Evolutionary conservation across 495 filamentous ascomycete species (phyloP).

Genomic region (Physcia stellaris): DNA sequence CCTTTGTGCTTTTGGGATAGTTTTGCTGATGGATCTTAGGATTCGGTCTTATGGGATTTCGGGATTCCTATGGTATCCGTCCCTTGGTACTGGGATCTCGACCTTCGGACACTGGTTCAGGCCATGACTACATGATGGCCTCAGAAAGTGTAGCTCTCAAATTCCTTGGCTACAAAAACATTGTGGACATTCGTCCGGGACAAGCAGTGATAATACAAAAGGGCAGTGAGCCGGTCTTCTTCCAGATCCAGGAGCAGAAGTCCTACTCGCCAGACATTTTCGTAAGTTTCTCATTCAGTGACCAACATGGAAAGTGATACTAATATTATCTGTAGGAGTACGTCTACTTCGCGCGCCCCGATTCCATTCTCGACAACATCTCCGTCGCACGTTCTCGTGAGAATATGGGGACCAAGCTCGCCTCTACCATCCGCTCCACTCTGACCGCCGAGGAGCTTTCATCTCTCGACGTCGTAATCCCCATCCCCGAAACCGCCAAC

Average conservation of each 20-base stretch:
- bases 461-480: slow-evolving; percentile 84
- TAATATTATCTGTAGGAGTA: slow-evolving; percentile 1
- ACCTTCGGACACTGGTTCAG: slow-evolving; percentile 48
- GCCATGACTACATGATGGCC: slow-evolving; percentile 90
- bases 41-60: slow-evolving; percentile 81
- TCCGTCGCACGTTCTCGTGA: slow-evolving; percentile 78
- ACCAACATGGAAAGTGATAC: background rate
- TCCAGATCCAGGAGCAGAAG: slow-evolving; percentile 57
- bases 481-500: slow-evolving; percentile 77
- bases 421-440: slow-evolving; percentile 57
- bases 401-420: slow-evolving; percentile 84
- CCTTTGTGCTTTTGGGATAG: background rate
- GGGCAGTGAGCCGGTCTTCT: slow-evolving; percentile 48
- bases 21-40: slow-evolving; percentile 26
- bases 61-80: slow-evolving; percentile 81
- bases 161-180: slow-evolving; percentile 70
- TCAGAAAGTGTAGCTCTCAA: slow-evolving; percentile 90
- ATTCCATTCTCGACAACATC: slow-evolving; percentile 86
- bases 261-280: slow-evolving; percentile 89
- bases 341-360: slow-evolving; percentile 49
- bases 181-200: slow-evolving; percentile 75
- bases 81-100: slow-evolving; percentile 74
- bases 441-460: slow-evolving; percentile 63
- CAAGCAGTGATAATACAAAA: slow-evolving; percentile 91
- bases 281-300: slow-evolving; percentile 61